These are phyloP conservation scores for Yamadazyma insecticola DNA, from an alignment of 805 yeast species.

Conservation along the genomic window DNA sequence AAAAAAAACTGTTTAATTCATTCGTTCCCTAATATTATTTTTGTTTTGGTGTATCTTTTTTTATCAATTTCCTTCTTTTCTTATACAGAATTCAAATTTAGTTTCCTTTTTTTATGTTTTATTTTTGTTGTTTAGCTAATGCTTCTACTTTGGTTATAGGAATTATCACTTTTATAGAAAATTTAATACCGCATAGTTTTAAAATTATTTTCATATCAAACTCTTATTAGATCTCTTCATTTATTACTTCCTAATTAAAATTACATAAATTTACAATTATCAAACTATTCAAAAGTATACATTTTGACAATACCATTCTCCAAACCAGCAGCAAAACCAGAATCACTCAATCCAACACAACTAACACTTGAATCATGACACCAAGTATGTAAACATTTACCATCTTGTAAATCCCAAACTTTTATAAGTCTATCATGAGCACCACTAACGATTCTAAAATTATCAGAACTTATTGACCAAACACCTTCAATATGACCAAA, in stretches of 20 bases:
- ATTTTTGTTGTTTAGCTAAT: no score
- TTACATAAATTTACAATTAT: no score
- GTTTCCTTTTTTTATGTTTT: no score
- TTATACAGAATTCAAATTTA: no score
- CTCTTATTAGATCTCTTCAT: no score
- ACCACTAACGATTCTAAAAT: conserved; percentile 89
- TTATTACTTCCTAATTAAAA: no score
- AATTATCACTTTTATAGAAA: not conserved
- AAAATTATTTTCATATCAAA: no score
- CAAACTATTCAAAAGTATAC: conserved; percentile 60
- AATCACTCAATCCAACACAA: conserved; percentile 84
- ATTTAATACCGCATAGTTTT: not conserved
- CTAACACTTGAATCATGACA: conserved; percentile 58
- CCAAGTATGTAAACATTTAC: conserved; percentile 91
- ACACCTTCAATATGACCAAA: conserved; percentile 99
- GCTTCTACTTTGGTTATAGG: no score
- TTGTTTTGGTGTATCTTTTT: no score
- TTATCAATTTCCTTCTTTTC: no score
- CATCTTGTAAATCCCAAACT: conserved; percentile 95
- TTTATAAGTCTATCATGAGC: conserved; percentile 88
- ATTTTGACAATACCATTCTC: conserved; percentile 85
- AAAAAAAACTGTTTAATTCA: no score
- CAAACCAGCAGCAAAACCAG: conserved; percentile 84
- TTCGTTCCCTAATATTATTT: no score
- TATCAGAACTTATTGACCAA: conserved; percentile 95